Evolutionary conservation across 2,329 filamentous ascomycete genomes (phyloP).

Genomic region (Colletotrichum lindemuthianum): DNA sequence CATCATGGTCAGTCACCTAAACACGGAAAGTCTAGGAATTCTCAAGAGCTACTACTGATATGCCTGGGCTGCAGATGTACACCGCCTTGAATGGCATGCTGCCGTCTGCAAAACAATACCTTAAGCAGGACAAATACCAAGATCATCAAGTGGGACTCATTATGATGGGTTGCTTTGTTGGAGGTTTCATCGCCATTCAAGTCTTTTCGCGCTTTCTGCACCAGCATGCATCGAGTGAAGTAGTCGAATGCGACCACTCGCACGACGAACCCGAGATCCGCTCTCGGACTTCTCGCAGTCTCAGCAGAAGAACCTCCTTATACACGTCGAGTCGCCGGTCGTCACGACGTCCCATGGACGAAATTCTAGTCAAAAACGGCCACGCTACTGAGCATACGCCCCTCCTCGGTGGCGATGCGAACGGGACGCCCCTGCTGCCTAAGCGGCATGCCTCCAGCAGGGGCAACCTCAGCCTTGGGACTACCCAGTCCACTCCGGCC

Average conservation of each 20-base stretch:
- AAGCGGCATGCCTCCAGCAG: constrained; percentile 44
- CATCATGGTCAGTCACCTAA: constrained; percentile 78
- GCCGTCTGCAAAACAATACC: constrained; percentile 83
- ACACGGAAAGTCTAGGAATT: neutral
- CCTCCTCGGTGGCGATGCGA: constrained; percentile 49
- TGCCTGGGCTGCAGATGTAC: constrained; percentile 72
- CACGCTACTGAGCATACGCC: constrained; percentile 59
- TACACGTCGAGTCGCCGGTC: constrained; percentile 42
- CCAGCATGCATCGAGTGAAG: constrained; percentile 78
- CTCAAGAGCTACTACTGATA: constrained; percentile 1
- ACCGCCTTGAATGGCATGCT: constrained; percentile 94
- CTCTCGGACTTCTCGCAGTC: constrained; percentile 36
- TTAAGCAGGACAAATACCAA: constrained; percentile 74
- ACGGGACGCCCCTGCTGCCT: constrained; percentile 40
- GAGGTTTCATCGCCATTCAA: constrained; percentile 80
- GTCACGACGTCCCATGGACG: constrained; percentile 40
- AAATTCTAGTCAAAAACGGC: constrained; percentile 31
- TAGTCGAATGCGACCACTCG: constrained; percentile 82
- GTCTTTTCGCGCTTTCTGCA: constrained; percentile 77
- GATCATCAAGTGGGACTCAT: constrained; percentile 74
- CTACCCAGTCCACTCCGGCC: constrained; percentile 20
- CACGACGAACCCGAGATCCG: constrained; percentile 57
- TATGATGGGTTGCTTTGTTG: constrained; percentile 75
- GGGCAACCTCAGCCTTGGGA: constrained; percentile 40
- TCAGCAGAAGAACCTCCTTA: constrained; percentile 31